Conservation (phyloP, 345 rosid genomes). For the Anastatica hierochuntica region DNA sequence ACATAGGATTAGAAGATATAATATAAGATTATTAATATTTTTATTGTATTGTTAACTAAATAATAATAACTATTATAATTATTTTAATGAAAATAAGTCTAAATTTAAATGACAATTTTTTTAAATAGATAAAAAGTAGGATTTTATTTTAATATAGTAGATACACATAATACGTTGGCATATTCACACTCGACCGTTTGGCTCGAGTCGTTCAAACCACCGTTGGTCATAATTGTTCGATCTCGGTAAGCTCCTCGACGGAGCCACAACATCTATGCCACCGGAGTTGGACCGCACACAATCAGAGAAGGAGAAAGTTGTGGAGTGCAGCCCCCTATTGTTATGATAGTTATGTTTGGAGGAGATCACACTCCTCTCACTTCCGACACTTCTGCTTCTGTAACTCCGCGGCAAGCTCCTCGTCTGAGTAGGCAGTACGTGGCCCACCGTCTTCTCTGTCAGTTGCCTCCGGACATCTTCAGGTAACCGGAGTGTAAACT, state of each 20-base stretch:
- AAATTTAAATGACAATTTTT: no score
- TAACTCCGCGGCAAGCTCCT: constrained; percentile 44
- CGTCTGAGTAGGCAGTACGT: constrained; percentile 33
- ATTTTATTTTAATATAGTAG: no score
- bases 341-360: constrained; percentile 20
- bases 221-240: constrained; percentile 23
- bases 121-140: no score
- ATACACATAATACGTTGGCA: no score
- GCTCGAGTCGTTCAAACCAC: constrained; percentile 24
- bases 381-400: constrained; percentile 36
- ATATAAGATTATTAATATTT: no score
- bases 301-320: constrained; percentile 27
- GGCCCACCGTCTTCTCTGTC: constrained; percentile 28
- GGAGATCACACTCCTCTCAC: constrained; percentile 10
- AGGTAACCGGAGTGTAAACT: constrained; percentile 61
- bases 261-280: constrained; percentile 9
- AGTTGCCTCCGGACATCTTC: constrained; percentile 35
- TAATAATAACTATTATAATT: no score
- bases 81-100: no score
- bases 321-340: constrained; percentile 21
- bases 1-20: no score
- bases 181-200: constrained; percentile 16
- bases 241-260: constrained; percentile 19
- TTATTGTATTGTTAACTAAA: no score
- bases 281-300: constrained; percentile 12